Evolutionary conservation across 2,329 filamentous ascomycete genomes (phyloP).

Genomic region (Huntiella bhutanensis): DNA sequence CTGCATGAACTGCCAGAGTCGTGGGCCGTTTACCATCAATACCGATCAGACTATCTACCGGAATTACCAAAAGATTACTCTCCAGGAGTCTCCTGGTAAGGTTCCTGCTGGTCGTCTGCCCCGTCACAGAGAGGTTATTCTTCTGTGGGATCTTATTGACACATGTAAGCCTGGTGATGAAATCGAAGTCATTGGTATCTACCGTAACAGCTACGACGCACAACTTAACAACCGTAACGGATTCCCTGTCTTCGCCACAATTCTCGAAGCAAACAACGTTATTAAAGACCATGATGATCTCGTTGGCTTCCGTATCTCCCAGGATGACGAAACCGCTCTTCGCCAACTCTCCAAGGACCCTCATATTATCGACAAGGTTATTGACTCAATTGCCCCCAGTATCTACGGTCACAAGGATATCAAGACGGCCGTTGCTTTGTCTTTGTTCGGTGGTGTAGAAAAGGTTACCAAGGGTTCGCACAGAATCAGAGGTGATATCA

Average conservation of each 20-base stretch:
- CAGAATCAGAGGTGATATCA: slow-evolving; percentile 90
- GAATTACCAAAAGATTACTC: slow-evolving; percentile 93
- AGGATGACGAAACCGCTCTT: slow-evolving; percentile 86
- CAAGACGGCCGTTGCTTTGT: slow-evolving; percentile 89
- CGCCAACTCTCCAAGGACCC: slow-evolving; percentile 75
- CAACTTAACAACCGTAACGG: slow-evolving; percentile 97
- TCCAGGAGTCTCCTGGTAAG: slow-evolving; percentile 92
- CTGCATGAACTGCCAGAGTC: slow-evolving; percentile 90
- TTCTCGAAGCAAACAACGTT: slow-evolving; percentile 91
- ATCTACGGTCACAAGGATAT: slow-evolving; percentile 95
- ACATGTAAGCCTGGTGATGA: slow-evolving; percentile 93
- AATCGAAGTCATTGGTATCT: slow-evolving; percentile 90
- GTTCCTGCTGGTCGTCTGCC: slow-evolving; percentile 90
- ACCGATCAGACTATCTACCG: slow-evolving; percentile 96
- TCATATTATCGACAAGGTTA: slow-evolving; percentile 78
- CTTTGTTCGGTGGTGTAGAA: slow-evolving; percentile 82
- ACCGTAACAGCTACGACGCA: slow-evolving; percentile 95
- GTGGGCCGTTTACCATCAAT: slow-evolving; percentile 87
- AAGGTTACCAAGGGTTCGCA: slow-evolving; percentile 81
- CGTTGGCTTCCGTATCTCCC: slow-evolving; percentile 84
- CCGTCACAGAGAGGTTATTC: slow-evolving; percentile 79
- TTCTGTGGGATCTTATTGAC: slow-evolving; percentile 94
- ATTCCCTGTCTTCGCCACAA: slow-evolving; percentile 94
- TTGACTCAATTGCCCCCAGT: slow-evolving; percentile 84
- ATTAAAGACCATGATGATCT: slow-evolving; percentile 96